Evolutionary conservation across 2,329 filamentous ascomycete species (phyloP).

Genomic region (Echinosphaeria canescens): DNA sequence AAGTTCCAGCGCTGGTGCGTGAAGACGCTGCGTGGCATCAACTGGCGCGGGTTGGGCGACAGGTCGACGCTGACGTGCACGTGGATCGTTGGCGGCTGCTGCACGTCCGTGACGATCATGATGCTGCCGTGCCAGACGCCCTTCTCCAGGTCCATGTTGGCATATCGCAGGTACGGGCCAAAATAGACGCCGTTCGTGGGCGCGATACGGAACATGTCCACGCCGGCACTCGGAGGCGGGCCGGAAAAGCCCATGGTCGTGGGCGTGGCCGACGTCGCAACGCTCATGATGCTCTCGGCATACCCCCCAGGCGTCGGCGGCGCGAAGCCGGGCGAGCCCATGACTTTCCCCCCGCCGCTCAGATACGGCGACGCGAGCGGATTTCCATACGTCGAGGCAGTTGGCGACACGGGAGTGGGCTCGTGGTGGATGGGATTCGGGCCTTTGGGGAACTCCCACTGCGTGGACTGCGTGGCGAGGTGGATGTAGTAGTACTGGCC

Average conservation of each 20-base stretch:
- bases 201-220: constrained; percentile 83
- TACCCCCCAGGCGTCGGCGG: constrained; percentile 69
- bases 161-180: constrained; percentile 84
- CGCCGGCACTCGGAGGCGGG: constrained; percentile 70
- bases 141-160: constrained; percentile 89
- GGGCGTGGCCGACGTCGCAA: constrained; percentile 51
- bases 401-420: constrained; percentile 62
- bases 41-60: constrained; percentile 77
- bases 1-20: constrained; percentile 91
- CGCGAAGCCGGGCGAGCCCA: constrained; percentile 66
- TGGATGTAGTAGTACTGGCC: constrained; percentile 99
- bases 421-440: constrained; percentile 78
- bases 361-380: constrained; percentile 48
- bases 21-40: constrained; percentile 63
- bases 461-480: constrained; percentile 80
- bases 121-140: constrained; percentile 89
- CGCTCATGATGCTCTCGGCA: constrained; percentile 68
- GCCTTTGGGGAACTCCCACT: constrained; percentile 97
- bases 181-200: constrained; percentile 97
- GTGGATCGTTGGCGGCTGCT: constrained; percentile 88
- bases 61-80: constrained; percentile 79
- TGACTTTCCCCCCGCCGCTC: constrained; percentile 38
- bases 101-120: constrained; percentile 73
- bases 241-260: constrained; percentile 68
- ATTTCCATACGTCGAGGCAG: constrained; percentile 55